Conservation (phyloP, 768 basidiomycete genomes). For the Roridomyces roridus region DNA sequence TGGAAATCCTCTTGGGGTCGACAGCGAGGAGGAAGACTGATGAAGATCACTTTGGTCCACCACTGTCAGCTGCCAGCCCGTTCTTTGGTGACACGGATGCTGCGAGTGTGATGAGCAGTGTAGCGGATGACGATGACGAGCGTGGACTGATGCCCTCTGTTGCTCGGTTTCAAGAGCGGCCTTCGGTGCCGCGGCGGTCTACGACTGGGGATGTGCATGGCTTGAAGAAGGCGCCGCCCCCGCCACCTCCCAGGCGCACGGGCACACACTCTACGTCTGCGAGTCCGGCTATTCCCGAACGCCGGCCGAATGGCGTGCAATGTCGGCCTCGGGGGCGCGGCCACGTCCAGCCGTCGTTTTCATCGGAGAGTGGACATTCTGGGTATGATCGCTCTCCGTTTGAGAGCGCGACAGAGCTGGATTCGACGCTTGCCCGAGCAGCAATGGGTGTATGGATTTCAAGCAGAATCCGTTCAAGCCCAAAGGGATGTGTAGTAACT, state of each 20-base stretch:
- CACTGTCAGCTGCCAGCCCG: conserved; percentile 54
- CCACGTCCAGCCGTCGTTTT: conserved; percentile 33
- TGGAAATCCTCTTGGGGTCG: conserved; percentile 20
- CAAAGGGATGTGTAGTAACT: conserved; percentile 70
- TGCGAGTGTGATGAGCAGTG: conserved; percentile 49
- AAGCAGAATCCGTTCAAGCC: conserved; percentile 73
- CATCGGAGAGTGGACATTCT: conserved; percentile 39
- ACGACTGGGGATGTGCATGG: conserved; percentile 29
- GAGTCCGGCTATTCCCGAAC: conserved; percentile 58
- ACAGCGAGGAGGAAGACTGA: conserved; percentile 26
- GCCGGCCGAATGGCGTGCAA: conserved; percentile 34
- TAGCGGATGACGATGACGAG: conserved; percentile 49
- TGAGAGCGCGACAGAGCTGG: conserved; percentile 63
- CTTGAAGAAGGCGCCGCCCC: conserved; percentile 62
- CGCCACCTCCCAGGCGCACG: conserved; percentile 66
- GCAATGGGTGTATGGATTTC: conserved; percentile 55
- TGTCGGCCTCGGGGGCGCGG: conserved; percentile 25
- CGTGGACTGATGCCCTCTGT: conserved; percentile 29
- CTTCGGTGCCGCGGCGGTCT: conserved; percentile 29
- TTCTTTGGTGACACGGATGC: conserved; percentile 51
- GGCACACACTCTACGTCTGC: conserved; percentile 33
- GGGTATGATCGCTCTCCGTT: conserved; percentile 64
- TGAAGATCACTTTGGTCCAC: conserved; percentile 55
- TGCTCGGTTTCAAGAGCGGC: conserved; percentile 9
- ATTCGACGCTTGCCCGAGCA: conserved; percentile 23